Percentiles rank a stretch among this genome's conserved stretches.
phyloP scores from a whole-genome alignment of 2,329 filamentous ascomycete species.

The Chaetomiaceae sp. region DNA sequence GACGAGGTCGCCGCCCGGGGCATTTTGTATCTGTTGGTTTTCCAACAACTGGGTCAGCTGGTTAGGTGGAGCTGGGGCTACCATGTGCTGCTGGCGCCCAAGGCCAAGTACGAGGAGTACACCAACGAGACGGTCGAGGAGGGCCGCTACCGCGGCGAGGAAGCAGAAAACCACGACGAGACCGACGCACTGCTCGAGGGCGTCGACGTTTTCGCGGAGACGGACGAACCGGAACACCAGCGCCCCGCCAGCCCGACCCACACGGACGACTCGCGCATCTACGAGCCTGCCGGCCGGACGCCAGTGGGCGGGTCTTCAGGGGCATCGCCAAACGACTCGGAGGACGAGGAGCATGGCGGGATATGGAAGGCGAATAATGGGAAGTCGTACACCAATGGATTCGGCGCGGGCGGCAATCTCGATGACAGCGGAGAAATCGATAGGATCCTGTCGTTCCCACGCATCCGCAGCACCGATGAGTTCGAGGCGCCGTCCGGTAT shows the following conservation, averaged over 20 bases:
- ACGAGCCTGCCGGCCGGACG: slow-evolving; percentile 52
- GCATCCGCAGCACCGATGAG: slow-evolving; percentile 43
- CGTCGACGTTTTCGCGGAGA: slow-evolving; percentile 39
- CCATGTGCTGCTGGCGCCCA: slow-evolving; percentile 85
- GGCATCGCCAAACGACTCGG: slow-evolving; percentile 45
- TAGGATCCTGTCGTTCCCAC: slow-evolving; percentile 60
- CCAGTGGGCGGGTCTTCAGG: slow-evolving; percentile 48
- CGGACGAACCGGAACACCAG: slow-evolving; percentile 28
- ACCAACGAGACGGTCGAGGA: slow-evolving; percentile 49
- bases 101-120: slow-evolving; percentile 65
- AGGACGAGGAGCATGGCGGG: slow-evolving; percentile 39
- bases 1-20: slow-evolving; percentile 90
- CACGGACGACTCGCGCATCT: slow-evolving; percentile 43
- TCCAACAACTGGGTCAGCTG: slow-evolving; percentile 93
- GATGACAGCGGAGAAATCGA: slow-evolving; percentile 36
- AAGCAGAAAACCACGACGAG: slow-evolving; percentile 40
- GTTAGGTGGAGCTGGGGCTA: slow-evolving; percentile 99
- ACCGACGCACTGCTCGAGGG: slow-evolving; percentile 42
- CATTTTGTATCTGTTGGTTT: slow-evolving; percentile 92
- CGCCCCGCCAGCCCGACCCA: slow-evolving; percentile 27
- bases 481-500: slow-evolving; percentile 38
- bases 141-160: slow-evolving; percentile 52
- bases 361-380: slow-evolving; percentile 8
- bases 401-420: neutral
- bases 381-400: slow-evolving; percentile 26